Base-by-base conservation (phyloP, 2,329 filamentous ascomycete genomes). In the Claviceps sp. region DNA sequence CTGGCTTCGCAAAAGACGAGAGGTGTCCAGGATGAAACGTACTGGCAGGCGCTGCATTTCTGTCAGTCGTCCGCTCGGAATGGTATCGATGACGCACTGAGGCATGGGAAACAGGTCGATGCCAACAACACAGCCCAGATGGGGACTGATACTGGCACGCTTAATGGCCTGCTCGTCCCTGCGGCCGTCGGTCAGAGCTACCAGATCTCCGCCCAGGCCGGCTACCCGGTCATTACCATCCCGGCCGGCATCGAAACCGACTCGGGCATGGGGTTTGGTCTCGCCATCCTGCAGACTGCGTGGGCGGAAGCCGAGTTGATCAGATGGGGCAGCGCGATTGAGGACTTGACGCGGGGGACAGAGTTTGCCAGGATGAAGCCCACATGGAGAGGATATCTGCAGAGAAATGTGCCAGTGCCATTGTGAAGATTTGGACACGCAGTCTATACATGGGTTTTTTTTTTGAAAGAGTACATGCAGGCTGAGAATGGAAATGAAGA, bases 201-300 rank as follows among this genome's bases (percentile, higher is more conserved):
- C 55, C 80, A 86, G 65, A 77, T 86, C 53, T 81, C 83, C 0
- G 85, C 86, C 0, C 83, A 88, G 66, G 86, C 85, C 5, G 84
- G 85, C 0, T 89, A 88, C 60, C 85, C 85, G 0, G 74, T 86
- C 61, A 72, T 88, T 49, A 86, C 84, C 0, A 62, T 89, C 1
- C 85, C 85, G 0, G 80, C 75, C 0, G 81, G 81, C 1, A 68
- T 79, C 5, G 71, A 76, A 56, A 66, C 62, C 13, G 75, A 73
- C 3, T 68, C 66, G 2, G 77, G 78, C 6, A 81, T 83, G 76
- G 79, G 79, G 0, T 81, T 80, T 55, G 79, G 80, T 1, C 62
- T 85, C 26, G 78, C 71, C 0, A 68, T 85, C 63, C 65, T 71
- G 64, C 69, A 79, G 50, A 83, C 79, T 1, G 81, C 80, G 0